Percentiles rank a stretch among this genome's conserved stretches.
Evolutionary conservation across 176 grass and related monocot genomes (phyloP).

Genomic region (Triticum monococcum): DNA sequence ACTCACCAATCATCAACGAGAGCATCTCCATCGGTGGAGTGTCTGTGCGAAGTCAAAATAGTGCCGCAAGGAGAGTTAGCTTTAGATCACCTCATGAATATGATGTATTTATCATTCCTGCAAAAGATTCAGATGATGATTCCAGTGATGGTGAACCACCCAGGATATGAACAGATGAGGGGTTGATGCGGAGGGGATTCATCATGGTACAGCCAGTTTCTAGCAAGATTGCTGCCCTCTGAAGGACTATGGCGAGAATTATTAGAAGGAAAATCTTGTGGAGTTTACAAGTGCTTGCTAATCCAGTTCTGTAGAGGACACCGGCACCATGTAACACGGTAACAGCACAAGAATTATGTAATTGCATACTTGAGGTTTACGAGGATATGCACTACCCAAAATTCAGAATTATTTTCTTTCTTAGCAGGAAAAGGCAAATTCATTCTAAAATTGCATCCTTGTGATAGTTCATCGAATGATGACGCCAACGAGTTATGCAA

Average conservation of each 20-base stretch:
- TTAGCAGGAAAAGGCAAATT: not conserved
- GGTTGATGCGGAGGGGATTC: not conserved
- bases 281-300: not conserved
- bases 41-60: not conserved
- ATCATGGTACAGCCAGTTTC: not conserved
- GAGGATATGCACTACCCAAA: not conserved
- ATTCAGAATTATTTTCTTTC: not conserved
- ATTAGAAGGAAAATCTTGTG: not conserved
- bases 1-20: not conserved
- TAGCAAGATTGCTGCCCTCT: not conserved
- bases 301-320: not conserved
- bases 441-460: not conserved
- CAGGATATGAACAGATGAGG: not conserved
- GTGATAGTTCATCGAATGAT: not conserved
- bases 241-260: not conserved
- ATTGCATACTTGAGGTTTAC: not conserved
- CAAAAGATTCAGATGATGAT: not conserved
- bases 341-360: not conserved
- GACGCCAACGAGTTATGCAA: not conserved
- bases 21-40: slow-evolving; percentile 25
- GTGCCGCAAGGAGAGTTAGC: not conserved
- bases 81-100: slow-evolving; percentile 45
- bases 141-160: not conserved
- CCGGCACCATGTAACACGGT: not conserved
- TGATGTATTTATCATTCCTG: slow-evolving; percentile 40